Conservation (phyloP, 2,329 filamentous ascomycete species). For the Trichoderma lentiforme region DNA sequence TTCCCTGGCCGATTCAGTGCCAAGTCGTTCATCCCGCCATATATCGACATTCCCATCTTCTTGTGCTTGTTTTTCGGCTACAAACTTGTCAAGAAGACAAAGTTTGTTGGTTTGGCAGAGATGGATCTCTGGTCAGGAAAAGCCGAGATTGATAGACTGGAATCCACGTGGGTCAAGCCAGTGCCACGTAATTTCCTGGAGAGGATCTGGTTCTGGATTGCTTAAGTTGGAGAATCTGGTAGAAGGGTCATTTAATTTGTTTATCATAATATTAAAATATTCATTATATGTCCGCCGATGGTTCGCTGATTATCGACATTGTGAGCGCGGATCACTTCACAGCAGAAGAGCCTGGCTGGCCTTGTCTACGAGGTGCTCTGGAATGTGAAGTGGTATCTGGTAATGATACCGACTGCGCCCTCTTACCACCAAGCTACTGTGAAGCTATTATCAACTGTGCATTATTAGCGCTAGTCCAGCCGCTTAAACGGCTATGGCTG, state of each 20-base stretch:
- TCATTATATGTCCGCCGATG: background rate
- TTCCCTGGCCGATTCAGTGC: conserved; percentile 49
- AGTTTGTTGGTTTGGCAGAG: conserved; percentile 36
- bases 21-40: conserved; percentile 60
- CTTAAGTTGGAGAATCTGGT: conserved; percentile 23
- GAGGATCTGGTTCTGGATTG: conserved; percentile 42
- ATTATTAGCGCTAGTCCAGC: background rate
- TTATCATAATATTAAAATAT: background rate
- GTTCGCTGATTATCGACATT: background rate
- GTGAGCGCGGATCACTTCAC: background rate
- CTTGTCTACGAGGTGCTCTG: too few species aligned
- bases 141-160: conserved; percentile 37
- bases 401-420: too few species aligned
- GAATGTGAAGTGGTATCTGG: background rate
- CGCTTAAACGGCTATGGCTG: background rate
- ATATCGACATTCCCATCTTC: conserved; percentile 69
- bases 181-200: conserved; percentile 38
- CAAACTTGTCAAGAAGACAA: conserved; percentile 63
- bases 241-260: background rate
- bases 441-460: background rate
- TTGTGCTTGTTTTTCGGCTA: conserved; percentile 58
- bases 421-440: background rate
- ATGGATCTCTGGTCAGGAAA: conserved; percentile 43
- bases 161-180: conserved; percentile 35
- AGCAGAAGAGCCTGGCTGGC: background rate